Evolutionary conservation across 306 rosid genomes (phyloP).

Genomic region (Urtica urens): DNA sequence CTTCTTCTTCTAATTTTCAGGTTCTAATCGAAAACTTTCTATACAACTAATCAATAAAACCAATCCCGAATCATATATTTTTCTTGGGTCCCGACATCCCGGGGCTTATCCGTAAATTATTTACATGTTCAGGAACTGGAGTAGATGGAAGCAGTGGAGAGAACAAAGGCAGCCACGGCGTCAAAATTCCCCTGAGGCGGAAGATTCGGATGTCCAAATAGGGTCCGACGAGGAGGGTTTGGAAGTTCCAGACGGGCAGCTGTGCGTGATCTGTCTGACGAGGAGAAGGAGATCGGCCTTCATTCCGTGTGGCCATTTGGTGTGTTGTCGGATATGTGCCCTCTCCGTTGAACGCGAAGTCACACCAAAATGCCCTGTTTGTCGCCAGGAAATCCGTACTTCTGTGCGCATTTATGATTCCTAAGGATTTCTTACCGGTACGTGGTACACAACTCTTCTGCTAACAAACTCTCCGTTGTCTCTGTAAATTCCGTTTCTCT

Average conservation of each 20-base stretch:
- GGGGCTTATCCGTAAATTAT: too few relatives aligned
- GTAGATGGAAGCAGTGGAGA: conserved; percentile 66
- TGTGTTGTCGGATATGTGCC: conserved; percentile 73
- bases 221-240: conserved; percentile 40
- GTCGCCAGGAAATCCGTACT: conserved; percentile 64
- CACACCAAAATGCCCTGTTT: conserved; percentile 80
- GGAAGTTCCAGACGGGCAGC: conserved; percentile 57
- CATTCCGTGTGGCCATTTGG: conserved; percentile 82
- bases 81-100: too few relatives aligned
- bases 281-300: conserved; percentile 84
- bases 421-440: conserved; percentile 25
- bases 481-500: too few relatives aligned
- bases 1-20: too few relatives aligned
- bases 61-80: too few relatives aligned
- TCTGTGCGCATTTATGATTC: conserved; percentile 64
- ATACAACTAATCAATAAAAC: too few relatives aligned
- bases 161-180: conserved; percentile 40
- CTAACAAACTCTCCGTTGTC: too few relatives aligned
- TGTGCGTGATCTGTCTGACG: conserved; percentile 73
- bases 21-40: too few relatives aligned
- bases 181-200: conserved; percentile 22
- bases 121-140: conserved; percentile 70
- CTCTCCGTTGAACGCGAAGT: conserved; percentile 47
- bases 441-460: too few relatives aligned
- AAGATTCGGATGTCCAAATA: conserved; percentile 19